Conservation (phyloP, 1,139 yeast genomes). For the Saccharomyces uvarum region DNA sequence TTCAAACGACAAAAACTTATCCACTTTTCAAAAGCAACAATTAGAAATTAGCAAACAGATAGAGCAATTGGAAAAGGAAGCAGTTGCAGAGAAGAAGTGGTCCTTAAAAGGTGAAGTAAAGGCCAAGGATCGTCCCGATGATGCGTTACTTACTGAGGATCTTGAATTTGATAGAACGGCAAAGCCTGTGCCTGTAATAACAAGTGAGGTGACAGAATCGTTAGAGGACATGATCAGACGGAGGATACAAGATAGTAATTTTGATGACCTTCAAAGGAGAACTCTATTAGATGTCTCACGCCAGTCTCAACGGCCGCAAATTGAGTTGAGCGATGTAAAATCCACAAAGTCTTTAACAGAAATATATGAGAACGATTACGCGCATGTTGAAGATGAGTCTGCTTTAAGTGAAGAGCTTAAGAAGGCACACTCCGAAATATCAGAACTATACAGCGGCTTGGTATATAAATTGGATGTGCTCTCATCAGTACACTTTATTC, state of each 20-base stretch:
- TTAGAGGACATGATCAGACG: slow-evolving; percentile 82
- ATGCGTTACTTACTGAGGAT: slow-evolving; percentile 65
- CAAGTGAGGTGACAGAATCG: slow-evolving; percentile 77
- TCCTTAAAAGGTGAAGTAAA: slow-evolving; percentile 87
- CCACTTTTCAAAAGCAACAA: slow-evolving; percentile 83
- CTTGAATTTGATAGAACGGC: slow-evolving; percentile 67
- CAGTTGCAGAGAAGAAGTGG: slow-evolving; percentile 89
- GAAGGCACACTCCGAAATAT: slow-evolving; percentile 71
- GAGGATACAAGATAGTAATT: slow-evolving; percentile 65
- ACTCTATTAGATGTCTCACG: slow-evolving; percentile 50
- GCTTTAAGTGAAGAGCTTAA: slow-evolving; percentile 56
- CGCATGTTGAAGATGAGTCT: slow-evolving; percentile 37
- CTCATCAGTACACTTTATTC: slow-evolving; percentile 87
- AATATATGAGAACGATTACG: slow-evolving; percentile 78
- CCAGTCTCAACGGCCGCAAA: slow-evolving; percentile 35
- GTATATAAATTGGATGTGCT: slow-evolving; percentile 75
- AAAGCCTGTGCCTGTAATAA: slow-evolving; percentile 86
- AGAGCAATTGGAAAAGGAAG: slow-evolving; percentile 69
- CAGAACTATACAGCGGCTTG: slow-evolving; percentile 53
- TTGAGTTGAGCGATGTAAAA: slow-evolving; percentile 78
- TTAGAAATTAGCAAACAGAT: slow-evolving; percentile 69
- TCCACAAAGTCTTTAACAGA: slow-evolving; percentile 87
- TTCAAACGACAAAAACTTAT: slow-evolving; percentile 41
- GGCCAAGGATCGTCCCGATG: slow-evolving; percentile 73
- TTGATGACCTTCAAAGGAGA: slow-evolving; percentile 79